Percentiles rank a stretch among this genome's conserved stretches.
phyloP scores from a whole-genome alignment of 345 rosid genomes.

The Barbarea vulgaris region DNA sequence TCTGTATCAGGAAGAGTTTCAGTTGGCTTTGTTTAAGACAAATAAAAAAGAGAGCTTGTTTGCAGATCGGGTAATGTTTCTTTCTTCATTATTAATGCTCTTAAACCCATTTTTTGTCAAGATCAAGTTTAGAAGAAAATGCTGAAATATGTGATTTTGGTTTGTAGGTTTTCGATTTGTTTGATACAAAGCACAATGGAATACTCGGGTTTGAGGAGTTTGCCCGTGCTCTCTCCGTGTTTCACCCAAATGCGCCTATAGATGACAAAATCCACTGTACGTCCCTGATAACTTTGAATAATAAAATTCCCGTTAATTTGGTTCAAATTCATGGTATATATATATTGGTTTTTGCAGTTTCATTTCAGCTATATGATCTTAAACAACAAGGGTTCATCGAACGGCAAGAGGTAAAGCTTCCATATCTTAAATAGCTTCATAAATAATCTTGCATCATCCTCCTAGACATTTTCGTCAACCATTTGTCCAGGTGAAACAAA shows the following conservation, averaged over 20 bases:
- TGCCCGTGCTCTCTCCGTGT: slow-evolving; percentile 97
- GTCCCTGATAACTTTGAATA: slow-evolving; percentile 19
- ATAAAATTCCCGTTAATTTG: background rate
- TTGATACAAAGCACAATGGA: slow-evolving; percentile 97
- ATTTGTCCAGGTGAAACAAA: slow-evolving; percentile 85
- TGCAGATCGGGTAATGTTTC: slow-evolving; percentile 85
- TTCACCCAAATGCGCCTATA: slow-evolving; percentile 94
- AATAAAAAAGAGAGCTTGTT: slow-evolving; percentile 97
- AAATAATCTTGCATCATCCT: background rate
- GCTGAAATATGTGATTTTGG: background rate
- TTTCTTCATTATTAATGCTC: background rate
- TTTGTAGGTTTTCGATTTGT: slow-evolving; percentile 91
- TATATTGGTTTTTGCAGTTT: slow-evolving; percentile 58
- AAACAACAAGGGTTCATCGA: slow-evolving; percentile 99
- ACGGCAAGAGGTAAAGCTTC: slow-evolving; percentile 81
- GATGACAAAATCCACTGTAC: slow-evolving; percentile 93
- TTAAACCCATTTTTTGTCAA: background rate
- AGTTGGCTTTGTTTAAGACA: slow-evolving; percentile 92
- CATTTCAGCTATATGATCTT: slow-evolving; percentile 95
- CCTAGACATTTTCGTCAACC: background rate
- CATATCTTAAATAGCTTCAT: background rate
- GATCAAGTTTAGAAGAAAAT: background rate
- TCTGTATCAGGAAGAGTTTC: slow-evolving; percentile 87
- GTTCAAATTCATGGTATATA: background rate
- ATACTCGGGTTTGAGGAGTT: slow-evolving; percentile 97